A percentile compares a stretch with the other conserved stretches of the same genome.
Evolutionary conservation across 768 basidiomycete species (phyloP).

Genomic region (Termitomyces sp.): DNA sequence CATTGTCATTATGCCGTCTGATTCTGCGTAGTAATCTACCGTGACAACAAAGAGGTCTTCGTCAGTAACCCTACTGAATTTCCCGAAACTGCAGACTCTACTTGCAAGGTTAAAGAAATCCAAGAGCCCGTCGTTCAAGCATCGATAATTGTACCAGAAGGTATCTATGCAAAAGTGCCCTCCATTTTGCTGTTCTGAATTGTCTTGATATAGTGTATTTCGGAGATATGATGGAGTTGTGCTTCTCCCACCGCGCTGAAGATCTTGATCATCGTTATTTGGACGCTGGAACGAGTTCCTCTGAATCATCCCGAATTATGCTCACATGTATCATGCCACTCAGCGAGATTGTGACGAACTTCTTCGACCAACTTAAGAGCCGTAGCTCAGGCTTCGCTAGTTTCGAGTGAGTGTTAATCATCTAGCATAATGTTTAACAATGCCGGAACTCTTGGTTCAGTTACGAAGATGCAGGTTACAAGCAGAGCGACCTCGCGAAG

Average conservation of each 20-base stretch:
- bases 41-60: constrained; percentile 49
- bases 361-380: constrained; percentile 93
- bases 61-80: constrained; percentile 96
- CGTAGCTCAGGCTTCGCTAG: constrained; percentile 89
- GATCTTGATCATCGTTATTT: constrained; percentile 83
- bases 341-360: constrained; percentile 90
- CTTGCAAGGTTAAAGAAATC: constrained; percentile 63
- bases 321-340: constrained; percentile 83
- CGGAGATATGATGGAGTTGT: constrained; percentile 95
- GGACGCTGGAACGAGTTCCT: constrained; percentile 43
- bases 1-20: constrained; percentile 3
- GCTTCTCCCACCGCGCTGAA: constrained; percentile 79
- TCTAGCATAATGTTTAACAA: not conserved
- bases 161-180: constrained; percentile 30
- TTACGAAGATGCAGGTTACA: constrained; percentile 94
- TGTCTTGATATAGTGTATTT: constrained; percentile 66
- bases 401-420: constrained; percentile 63
- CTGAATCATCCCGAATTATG: constrained; percentile 62
- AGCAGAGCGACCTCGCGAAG: constrained; percentile 77
- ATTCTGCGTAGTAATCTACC: constrained; percentile 62
- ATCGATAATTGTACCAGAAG: constrained; percentile 92
- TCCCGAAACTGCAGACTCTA: constrained; percentile 71
- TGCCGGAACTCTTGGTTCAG: constrained; percentile 34
- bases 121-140: constrained; percentile 94
- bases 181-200: not conserved